phyloP scores from a whole-genome alignment of 345 rosid species.

The Eucalyptus brandiana region DNA sequence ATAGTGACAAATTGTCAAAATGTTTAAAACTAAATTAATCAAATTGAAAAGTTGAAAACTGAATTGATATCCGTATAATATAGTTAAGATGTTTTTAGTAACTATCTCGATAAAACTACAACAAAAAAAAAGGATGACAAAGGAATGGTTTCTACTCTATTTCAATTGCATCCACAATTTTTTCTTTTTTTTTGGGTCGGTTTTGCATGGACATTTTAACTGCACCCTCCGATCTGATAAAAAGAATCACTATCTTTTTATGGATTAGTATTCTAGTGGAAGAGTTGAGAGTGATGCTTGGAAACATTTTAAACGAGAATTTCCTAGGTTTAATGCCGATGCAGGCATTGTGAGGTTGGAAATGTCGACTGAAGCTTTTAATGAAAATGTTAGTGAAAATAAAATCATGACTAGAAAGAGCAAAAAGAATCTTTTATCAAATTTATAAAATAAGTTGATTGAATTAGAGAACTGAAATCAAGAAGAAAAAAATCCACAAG shows the following conservation, averaged over 20 bases:
- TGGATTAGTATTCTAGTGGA: neutral
- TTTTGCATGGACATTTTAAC: neutral
- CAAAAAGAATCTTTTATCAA: neutral
- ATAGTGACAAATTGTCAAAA: neutral
- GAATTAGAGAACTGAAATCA: neutral
- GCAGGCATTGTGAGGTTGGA: neutral
- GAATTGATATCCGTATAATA: neutral
- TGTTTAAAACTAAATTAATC: accelerated
- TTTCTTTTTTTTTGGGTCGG: too few relatives aligned
- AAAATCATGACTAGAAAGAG: neutral
- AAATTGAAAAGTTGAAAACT: accelerated
- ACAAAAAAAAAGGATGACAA: neutral
- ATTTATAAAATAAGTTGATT: neutral
- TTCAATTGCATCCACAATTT: neutral
- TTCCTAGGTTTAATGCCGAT: neutral
- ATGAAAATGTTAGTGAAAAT: neutral
- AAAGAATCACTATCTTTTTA: neutral
- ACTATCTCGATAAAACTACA: neutral
- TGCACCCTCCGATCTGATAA: neutral
- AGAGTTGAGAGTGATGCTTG: neutral
- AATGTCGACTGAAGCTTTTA: neutral
- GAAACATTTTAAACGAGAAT: neutral
- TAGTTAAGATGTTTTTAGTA: neutral
- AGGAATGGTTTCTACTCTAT: neutral
- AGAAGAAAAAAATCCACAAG: neutral